A percentile compares a stretch with the other conserved stretches of the same genome.
phyloP scores from a whole-genome alignment of 768 basidiomycete species.

The Favolaschia claudopus region DNA sequence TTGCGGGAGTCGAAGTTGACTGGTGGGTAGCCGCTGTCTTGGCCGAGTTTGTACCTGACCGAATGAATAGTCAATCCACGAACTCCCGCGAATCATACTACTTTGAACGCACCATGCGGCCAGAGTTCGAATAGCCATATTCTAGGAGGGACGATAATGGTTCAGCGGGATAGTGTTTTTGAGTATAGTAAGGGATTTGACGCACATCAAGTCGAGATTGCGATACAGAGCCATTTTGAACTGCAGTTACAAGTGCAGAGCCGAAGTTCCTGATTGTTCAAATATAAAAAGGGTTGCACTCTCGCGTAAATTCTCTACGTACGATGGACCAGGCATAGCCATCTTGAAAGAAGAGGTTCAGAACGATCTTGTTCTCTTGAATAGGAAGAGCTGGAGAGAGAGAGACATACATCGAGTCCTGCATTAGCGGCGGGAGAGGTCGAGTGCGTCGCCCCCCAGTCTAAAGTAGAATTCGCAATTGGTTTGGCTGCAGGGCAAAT shows the following conservation, averaged over 20 bases:
- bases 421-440: constrained; percentile 56
- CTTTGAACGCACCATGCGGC: constrained; percentile 55
- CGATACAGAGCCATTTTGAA: constrained; percentile 66
- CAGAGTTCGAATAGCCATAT: constrained; percentile 77
- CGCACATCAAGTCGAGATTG: constrained; percentile 59
- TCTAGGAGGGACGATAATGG: constrained; percentile 44
- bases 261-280: constrained; percentile 4
- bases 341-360: constrained; percentile 45
- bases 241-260: constrained; percentile 42
- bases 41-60: constrained; percentile 50
- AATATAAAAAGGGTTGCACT: background rate
- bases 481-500: background rate
- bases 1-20: constrained; percentile 69
- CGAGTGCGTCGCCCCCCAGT: constrained; percentile 71
- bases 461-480: constrained; percentile 33
- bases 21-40: constrained; percentile 62
- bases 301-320: constrained; percentile 65
- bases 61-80: background rate
- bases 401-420: constrained; percentile 65
- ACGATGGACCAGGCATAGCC: constrained; percentile 73
- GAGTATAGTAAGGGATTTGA: background rate
- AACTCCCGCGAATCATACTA: background rate
- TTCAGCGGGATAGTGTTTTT: constrained; percentile 6
- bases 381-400: no score
- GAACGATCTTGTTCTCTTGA: no score